Conservation (phyloP, 2,329 filamentous ascomycete genomes). For the Penicillium occitanis region DNA sequence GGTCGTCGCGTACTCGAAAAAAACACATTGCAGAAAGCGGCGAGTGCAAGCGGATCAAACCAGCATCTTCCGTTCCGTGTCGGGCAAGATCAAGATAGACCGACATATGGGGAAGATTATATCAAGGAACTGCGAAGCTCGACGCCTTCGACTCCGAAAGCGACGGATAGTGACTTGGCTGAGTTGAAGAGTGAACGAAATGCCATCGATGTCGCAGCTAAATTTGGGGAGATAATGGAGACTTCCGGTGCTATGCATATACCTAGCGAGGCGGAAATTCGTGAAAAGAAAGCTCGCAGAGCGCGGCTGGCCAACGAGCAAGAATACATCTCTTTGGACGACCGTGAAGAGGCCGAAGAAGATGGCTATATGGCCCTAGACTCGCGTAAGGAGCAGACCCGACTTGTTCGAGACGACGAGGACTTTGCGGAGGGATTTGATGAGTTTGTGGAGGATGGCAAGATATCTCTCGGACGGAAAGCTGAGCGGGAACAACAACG, state of each 20-base stretch:
- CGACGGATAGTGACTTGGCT: conserved; percentile 36
- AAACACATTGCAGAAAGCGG: conserved; percentile 61
- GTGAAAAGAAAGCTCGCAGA: conserved; percentile 84
- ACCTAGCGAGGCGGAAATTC: conserved; percentile 79
- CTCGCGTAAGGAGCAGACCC: conserved; percentile 62
- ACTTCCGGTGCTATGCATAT: conserved; percentile 52
- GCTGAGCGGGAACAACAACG: conserved; percentile 70
- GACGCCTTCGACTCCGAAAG: conserved; percentile 77
- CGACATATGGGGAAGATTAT: conserved; percentile 82
- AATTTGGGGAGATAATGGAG: conserved; percentile 47
- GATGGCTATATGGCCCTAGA: conserved; percentile 51
- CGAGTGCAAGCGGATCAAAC: conserved; percentile 47
- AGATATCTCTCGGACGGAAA: conserved; percentile 72
- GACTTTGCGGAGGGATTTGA: conserved; percentile 93
- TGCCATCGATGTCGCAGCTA: conserved; percentile 51
- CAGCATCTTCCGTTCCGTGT: conserved; percentile 59
- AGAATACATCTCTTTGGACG: conserved; percentile 47
- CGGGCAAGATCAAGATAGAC: conserved; percentile 66
- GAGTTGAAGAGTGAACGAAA: conserved; percentile 51
- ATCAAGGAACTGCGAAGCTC: conserved; percentile 81
- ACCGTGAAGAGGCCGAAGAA: conserved; percentile 26
- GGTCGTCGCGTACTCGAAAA: conserved; percentile 66
- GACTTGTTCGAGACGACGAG: conserved; percentile 82
- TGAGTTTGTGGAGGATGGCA: conserved; percentile 82
- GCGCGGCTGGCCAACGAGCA: conserved; percentile 75